Base-by-base conservation (phyloP, 2,329 filamentous ascomycete genomes). In the Tolypocladium paradoxum region DNA sequence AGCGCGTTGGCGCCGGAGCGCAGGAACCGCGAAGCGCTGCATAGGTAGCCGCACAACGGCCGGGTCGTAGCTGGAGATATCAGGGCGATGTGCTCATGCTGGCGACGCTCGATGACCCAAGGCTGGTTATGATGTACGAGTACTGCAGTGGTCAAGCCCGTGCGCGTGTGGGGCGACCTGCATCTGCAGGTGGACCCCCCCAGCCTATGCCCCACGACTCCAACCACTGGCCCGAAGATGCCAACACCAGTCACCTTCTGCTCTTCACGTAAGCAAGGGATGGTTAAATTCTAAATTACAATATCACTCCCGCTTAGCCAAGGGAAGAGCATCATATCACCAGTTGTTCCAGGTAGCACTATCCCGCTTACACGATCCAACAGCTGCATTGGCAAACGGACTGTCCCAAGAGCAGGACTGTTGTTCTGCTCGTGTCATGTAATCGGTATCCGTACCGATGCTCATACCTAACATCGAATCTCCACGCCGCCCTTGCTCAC, bases 401-500 rank as follows among this genome's bases (percentile, higher is more conserved):
- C n/a, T n/a, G n/a, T n/a, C n/a, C n/a, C 22, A 27, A 27, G 24
- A 11, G 40, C 40, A 24, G 12, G 5, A 8, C 18, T 48, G 12
- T 8, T 48, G 20, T 34, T 33, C 46, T 33, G 18, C 27, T 29
- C 24, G n/a, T n/a, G n/a, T n/a, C n/a, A n/a, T n/a, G n/a, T n/a
- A n/a, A n/a, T n/a, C n/a, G n/a, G n/a, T n/a, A n/a, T n/a, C n/a
- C n/a, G n/a, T n/a, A 36, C 16, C 11, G 20, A 38, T 22, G 51
- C 33, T n/a, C 14, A 7, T 31, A 12, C 54, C 57, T 62, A 83
- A 64, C 82, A 85, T 61, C 83, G 73, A 60, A 83, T 76, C 68
- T 86, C 83, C 43, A 85, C 74, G 24, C 82, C 83, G 16, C 78
- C 77, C 57, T 81, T 82, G 63, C 82, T 85, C 49, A 85, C 75